Base-by-base conservation (phyloP, 2,329 filamentous ascomycete species). In the Claviceps digitariae region DNA sequence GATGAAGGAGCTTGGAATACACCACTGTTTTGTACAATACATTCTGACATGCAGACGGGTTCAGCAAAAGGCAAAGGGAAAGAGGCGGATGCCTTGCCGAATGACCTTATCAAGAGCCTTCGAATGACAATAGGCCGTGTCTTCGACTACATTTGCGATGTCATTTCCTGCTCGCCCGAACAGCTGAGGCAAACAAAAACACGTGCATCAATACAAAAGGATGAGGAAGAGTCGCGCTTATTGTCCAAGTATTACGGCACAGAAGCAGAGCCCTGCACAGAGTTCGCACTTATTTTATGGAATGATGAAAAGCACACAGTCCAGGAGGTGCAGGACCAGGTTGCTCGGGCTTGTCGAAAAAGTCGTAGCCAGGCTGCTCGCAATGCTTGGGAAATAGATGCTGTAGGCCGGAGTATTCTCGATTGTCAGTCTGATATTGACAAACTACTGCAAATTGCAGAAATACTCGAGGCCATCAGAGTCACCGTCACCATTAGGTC, bases 241-340 rank as follows among this genome's bases (percentile, higher is more conserved):
- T 82, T 79, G 8, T 80, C 85, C 2, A 61, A 63, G 0, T 83
- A 82, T 48, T 90, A 90, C 68, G 93, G 90, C 59, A 77, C 84
- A 13, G 62, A 65, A 9, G 58, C 64, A 17, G 63, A 69, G 25
- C 60, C 62, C 10, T 70, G 69, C 56, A 61, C 61, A 12, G 88
- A 95, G 61, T 98, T 86, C 67, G 86, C 87, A 5, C 72, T 98
- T 46, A 74, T 96, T 17, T 74, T 98, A 5, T 98, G 93, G 93
- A 98, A 98, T 61, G 93, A 98, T 59, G 93, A 98, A 71, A 98
- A 98, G 68, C 93, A 98, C 66, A 98, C 93, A 0, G 84, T 97
- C 45, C 81, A 83, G 48, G 93, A 98, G 66, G 91, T 98, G 6
- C 78, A 84, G 59, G 83, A 94, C 54, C 91, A 97, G 66, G 88